Base-by-base conservation (phyloP, 2,329 filamentous ascomycete species). In the Blastomyces parvus region DNA sequence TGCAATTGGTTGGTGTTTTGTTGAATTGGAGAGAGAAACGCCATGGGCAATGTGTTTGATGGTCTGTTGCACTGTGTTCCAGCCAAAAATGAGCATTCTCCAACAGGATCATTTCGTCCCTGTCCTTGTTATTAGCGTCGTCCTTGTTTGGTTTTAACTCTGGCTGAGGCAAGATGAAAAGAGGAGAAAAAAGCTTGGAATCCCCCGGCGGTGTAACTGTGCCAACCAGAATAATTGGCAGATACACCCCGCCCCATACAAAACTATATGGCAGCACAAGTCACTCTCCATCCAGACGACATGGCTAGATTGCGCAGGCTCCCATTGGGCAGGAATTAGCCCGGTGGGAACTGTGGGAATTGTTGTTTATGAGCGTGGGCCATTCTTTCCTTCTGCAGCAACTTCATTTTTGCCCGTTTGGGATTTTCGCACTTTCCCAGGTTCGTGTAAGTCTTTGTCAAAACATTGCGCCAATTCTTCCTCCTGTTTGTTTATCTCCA, bases 351-450 rank as follows among this genome's bases (percentile, higher is more conserved):
- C 19, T 44, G 33, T 19, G 13, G 40, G 14, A n/a, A n/a, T 6
- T 6, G 14, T 44, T 14, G 19, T 44, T 44, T 19, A 17, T 19
- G 14, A 17, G 14, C 27, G 27, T 30, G 27, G 27, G 4, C 17
- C 40, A 19, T 40, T 57, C 36, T 9, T 40, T 57, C 55, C 27
- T n/a, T n/a, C n/a, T n/a, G n/a, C n/a, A n/a, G 14, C 56, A 59
- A 13, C 57, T 25, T 59, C 38, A 46, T 13, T 30, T 59, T 59
- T 59, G 25, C 57, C 57, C 44, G 17, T 44, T 58, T 58, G 36
- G 55, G 55, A 22, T 22, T 25, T 42, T 11, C 5, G 25, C 6
- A 19, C 22, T 14, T 27, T 30, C 27, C 22, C 1, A 50, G 11
- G 14, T 30, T n/a, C n/a, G n/a, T 19, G 27, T 4, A 30, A 30